Conservation (phyloP, 257 asterid genomes). For the Solanum gracilifrons region DNA sequence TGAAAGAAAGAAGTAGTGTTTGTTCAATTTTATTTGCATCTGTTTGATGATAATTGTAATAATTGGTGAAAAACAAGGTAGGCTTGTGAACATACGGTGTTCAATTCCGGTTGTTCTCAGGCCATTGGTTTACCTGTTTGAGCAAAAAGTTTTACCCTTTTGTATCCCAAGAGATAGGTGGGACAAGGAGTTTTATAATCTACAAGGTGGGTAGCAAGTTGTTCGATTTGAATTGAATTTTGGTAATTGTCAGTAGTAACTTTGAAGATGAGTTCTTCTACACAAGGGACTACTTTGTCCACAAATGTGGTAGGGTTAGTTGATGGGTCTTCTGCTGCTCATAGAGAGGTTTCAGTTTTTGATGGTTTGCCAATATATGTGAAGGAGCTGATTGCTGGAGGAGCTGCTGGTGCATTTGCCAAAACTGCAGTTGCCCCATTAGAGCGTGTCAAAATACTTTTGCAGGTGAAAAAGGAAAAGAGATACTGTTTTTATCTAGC, state of each 20-base stretch:
- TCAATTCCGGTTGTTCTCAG: constrained; percentile 55
- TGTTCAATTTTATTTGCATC: background rate
- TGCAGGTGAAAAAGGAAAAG: constrained; percentile 50
- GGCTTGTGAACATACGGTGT: constrained; percentile 72
- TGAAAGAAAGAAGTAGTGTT: background rate
- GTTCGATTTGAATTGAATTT: background rate
- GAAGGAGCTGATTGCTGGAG: constrained; percentile 96
- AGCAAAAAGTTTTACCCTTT: constrained; percentile 35
- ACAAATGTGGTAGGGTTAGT: constrained; percentile 51
- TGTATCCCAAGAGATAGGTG: constrained; percentile 62
- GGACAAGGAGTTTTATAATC: constrained; percentile 76
- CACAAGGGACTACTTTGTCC: constrained; percentile 64
- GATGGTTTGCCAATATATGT: constrained; percentile 72
- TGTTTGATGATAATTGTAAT: constrained; percentile 66
- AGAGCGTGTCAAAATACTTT: constrained; percentile 82
- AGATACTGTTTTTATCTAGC: background rate
- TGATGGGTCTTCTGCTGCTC: constrained; percentile 39
- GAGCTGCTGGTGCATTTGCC: constrained; percentile 90
- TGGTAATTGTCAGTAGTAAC: background rate
- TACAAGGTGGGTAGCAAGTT: constrained; percentile 56
- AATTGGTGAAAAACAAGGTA: constrained; percentile 24
- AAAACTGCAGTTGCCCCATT: constrained; percentile 93
- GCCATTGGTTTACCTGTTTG: constrained; percentile 40
- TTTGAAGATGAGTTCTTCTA: constrained; percentile 57
- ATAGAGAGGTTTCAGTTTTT: constrained; percentile 32